Evolutionary conservation across 2,329 filamentous ascomycete species (phyloP).

Genomic region (Zymoseptoria crescenta): DNA sequence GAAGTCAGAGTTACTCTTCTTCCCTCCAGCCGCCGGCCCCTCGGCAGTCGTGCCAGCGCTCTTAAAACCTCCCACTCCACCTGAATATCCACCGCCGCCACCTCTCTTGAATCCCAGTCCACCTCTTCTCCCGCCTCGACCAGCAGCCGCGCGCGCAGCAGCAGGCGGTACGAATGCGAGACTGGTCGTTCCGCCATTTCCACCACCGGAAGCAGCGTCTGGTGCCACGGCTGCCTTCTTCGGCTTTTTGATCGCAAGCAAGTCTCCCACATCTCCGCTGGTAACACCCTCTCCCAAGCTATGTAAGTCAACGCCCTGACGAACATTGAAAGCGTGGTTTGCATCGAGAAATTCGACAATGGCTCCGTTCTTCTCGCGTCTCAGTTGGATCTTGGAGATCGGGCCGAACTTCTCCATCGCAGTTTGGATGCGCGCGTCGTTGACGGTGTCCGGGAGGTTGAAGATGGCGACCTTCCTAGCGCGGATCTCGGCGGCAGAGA

Average conservation of each 20-base stretch:
- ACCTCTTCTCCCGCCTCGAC: slow-evolving; percentile 38
- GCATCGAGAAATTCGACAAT: slow-evolving; percentile 73
- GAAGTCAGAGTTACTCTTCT: slow-evolving; percentile 53
- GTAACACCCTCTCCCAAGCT: slow-evolving; percentile 33
- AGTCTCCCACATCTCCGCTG: slow-evolving; percentile 46
- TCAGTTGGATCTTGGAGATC: slow-evolving; percentile 68
- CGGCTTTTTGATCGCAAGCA: slow-evolving; percentile 40
- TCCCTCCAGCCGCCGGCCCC: slow-evolving; percentile 22
- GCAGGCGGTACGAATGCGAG: slow-evolving; percentile 14
- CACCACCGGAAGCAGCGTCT: background rate
- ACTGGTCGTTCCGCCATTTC: slow-evolving; percentile 1
- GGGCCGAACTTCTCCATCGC: slow-evolving; percentile 63
- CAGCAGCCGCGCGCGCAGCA: slow-evolving; percentile 40
- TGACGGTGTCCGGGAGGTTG: slow-evolving; percentile 85
- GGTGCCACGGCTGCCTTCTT: slow-evolving; percentile 25
- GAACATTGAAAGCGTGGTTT: slow-evolving; percentile 63
- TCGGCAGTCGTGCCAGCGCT: slow-evolving; percentile 19
- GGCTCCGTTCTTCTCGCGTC: slow-evolving; percentile 75
- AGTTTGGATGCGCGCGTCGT: slow-evolving; percentile 70
- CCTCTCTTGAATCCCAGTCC: slow-evolving; percentile 44
- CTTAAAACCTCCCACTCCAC: slow-evolving; percentile 6
- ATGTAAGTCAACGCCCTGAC: slow-evolving; percentile 39
- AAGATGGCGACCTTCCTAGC: slow-evolving; percentile 73
- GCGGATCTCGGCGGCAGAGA: slow-evolving; percentile 23
- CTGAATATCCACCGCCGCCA: slow-evolving; percentile 28